A percentile compares a stretch with the other conserved stretches of the same genome.
phyloP scores from a whole-genome alignment of 2,329 filamentous ascomycete species.

The Alternaria solani region DNA sequence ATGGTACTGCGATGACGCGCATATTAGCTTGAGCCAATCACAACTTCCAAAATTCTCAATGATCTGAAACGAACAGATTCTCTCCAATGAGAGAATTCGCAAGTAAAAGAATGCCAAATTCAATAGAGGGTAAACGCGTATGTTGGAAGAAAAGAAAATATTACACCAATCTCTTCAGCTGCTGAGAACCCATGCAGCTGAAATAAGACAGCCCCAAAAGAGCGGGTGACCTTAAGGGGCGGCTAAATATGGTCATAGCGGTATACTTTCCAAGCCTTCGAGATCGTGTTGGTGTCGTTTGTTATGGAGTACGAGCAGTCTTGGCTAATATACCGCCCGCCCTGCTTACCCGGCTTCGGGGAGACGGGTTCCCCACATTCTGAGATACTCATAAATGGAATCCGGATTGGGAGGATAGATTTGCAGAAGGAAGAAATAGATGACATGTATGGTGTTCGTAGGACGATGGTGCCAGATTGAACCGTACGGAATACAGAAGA shows the following conservation, averaged over 20 bases:
- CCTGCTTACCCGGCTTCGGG: slow-evolving; percentile 1
- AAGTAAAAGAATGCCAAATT: too few species aligned
- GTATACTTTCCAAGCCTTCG: neutral
- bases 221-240: neutral
- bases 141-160: neutral
- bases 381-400: neutral
- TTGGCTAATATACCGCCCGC: slow-evolving; percentile 1
- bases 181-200: neutral
- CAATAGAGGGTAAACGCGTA: neutral
- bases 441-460: neutral
- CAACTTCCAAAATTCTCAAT: too few species aligned
- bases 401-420: neutral
- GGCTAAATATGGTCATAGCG: slow-evolving; percentile 1
- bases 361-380: neutral
- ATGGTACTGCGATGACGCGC: too few species aligned
- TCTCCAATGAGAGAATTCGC: too few species aligned
- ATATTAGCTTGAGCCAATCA: too few species aligned
- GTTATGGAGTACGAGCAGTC: neutral
- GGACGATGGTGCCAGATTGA: too few species aligned
- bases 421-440: neutral
- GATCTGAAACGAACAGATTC: too few species aligned
- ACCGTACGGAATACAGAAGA: neutral
- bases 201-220: neutral
- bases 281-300: neutral
- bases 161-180: neutral